Conservation (phyloP, 2,329 filamentous ascomycete species). For the Biscogniauxia marginata region DNA sequence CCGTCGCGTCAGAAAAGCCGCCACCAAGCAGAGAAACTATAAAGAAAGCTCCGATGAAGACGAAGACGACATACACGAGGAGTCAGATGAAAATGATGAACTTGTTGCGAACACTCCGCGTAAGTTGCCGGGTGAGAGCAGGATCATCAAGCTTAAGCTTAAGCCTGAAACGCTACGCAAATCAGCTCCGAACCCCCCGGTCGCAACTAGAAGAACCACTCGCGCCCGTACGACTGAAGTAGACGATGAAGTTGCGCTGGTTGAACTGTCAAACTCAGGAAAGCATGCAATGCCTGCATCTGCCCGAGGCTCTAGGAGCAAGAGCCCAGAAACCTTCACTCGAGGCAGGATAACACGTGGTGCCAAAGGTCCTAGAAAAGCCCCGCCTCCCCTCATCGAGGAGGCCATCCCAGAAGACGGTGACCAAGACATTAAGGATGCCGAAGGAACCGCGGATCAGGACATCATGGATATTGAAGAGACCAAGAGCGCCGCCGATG, state of each 20-base stretch:
- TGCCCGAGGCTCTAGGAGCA: constrained; percentile 50
- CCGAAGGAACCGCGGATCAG: constrained; percentile 32
- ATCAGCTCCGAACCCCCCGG: constrained; percentile 14
- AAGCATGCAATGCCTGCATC: constrained; percentile 49
- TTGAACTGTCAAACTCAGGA: constrained; percentile 62
- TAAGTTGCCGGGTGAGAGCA: constrained; percentile 31
- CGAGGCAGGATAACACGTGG: constrained; percentile 48
- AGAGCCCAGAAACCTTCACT: constrained; percentile 52
- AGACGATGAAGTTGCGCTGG: constrained; percentile 51
- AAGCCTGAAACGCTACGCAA: constrained; percentile 24
- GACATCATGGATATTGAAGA: constrained; percentile 24
- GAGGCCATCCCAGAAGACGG: constrained; percentile 54
- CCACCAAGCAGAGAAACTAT: constrained; percentile 44
- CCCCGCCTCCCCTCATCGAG: constrained; percentile 45
- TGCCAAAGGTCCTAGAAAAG: constrained; percentile 50
- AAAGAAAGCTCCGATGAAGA: constrained; percentile 44
- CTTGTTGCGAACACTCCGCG: constrained; percentile 34
- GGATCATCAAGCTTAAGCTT: constrained; percentile 47
- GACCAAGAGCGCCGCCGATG: constrained; percentile 31
- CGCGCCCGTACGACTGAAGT: constrained; percentile 54
- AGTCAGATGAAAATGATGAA: constrained; percentile 38
- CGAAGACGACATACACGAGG: constrained; percentile 34
- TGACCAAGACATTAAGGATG: constrained; percentile 29
- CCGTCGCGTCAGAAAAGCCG: constrained; percentile 45
- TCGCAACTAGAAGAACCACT: constrained; percentile 46